Base-by-base conservation (phyloP, 495 filamentous ascomycete genomes). In the Tuber indicum region DNA sequence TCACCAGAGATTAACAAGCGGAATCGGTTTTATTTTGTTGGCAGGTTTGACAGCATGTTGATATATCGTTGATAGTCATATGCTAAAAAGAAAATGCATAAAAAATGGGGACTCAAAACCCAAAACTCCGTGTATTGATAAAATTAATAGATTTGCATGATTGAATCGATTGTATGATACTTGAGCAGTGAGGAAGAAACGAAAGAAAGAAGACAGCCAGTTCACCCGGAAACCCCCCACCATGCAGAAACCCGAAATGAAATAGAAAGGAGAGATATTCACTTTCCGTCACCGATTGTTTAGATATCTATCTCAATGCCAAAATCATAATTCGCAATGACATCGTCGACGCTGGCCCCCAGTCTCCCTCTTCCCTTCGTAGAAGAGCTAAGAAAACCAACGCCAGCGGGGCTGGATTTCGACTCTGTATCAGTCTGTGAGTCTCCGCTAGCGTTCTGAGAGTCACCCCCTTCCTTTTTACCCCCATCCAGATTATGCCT, bases 291-390 rank as follows among this genome's bases (percentile, higher is more conserved):
- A 3, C 58, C 58, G 26, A 66, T 66, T 32, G 58, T 42, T 80
- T 32, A 80, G 43, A 93, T 92, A 42, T 93, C 91, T 75, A 93
- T 89, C 75, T 96, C 93, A 80, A 96, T 92, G 17, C 92, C 93
- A 77, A 96, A 84, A 84, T 95, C 93, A 83, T 95, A 85, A 21
- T 90, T 88, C 0, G 91, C 93, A 82, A 96, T 93, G 77, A 94
- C 91, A 83, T 95, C 93, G 79, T 96, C 93, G 75, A 94, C 92
- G 69, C 82, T 79, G 10, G 49, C 74, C 41, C 77, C 77, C 44
- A 72, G 72, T 19, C 82, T 74, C 39, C 72, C 58, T 36, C 76
- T 81, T 6, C 76, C 73, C 72, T 74, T 78, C 14, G 77, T 58
- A 6, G 73, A 72, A 71, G 75, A 72, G 14, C 76, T 75, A 41